These are phyloP conservation scores for Cairneyella variabilis DNA, from an alignment of 495 filamentous ascomycete species.

Conservation along the genomic window DNA sequence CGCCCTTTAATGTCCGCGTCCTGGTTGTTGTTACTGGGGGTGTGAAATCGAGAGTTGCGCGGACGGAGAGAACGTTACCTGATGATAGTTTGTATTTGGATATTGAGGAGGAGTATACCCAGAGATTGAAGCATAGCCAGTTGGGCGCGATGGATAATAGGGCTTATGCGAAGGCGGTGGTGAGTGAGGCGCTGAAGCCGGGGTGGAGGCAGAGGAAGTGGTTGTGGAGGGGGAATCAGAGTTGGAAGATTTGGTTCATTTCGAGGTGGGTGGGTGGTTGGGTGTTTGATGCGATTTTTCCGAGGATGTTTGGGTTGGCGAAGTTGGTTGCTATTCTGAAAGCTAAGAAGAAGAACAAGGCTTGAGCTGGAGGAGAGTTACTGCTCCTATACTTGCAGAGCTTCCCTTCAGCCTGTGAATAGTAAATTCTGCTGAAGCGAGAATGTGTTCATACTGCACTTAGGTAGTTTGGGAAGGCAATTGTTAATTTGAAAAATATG, in stretches of 20 bases:
- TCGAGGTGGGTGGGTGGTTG: constrained; percentile 37
- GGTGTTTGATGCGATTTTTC: constrained; percentile 37
- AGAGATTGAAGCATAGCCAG: constrained; percentile 54
- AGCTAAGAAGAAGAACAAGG: constrained; percentile 4
- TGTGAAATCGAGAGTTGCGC: constrained; percentile 54
- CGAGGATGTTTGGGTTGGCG: constrained; percentile 44
- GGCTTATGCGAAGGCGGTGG: constrained; percentile 54
- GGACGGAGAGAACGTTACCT: constrained; percentile 43
- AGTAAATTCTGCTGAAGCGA: no score
- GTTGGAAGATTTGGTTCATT: constrained; percentile 37
- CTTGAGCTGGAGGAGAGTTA: no score
- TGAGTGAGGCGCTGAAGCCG: constrained; percentile 45
- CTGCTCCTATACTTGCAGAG: no score
- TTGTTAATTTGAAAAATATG: not conserved
- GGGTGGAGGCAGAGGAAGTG: constrained; percentile 41
- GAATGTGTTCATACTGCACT: no score
- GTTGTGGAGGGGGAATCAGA: constrained; percentile 50
- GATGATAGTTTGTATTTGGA: constrained; percentile 48
- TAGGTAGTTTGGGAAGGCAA: no score
- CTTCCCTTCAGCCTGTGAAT: no score
- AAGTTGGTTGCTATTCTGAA: constrained; percentile 30
- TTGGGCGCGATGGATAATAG: constrained; percentile 47
- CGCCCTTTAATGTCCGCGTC: constrained; percentile 42
- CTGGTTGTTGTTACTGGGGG: constrained; percentile 58
- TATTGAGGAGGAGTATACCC: constrained; percentile 46